These are phyloP conservation scores for Scenedesmus sp. DNA, from an alignment of 163 green algal genomes.

Conservation along the genomic window DNA sequence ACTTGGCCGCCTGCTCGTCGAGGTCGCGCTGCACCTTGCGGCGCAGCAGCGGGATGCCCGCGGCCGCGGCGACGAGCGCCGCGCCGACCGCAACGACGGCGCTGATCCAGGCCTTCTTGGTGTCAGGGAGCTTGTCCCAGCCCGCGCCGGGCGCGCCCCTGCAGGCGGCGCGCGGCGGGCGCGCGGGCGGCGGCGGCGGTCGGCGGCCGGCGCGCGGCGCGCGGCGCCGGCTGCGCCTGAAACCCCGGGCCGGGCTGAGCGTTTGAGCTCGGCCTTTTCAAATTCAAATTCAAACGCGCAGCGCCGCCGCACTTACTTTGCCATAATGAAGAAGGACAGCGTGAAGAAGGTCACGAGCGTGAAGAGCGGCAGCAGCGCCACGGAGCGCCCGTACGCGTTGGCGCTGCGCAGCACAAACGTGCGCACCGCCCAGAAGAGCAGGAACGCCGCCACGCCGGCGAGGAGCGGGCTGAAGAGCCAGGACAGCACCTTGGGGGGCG, in stretches of 20 bases:
- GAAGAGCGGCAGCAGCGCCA: constrained; percentile 48
- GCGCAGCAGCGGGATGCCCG: constrained; percentile 34
- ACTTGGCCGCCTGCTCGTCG: neutral
- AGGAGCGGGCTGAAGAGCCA: constrained; percentile 69
- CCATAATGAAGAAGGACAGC: constrained; percentile 29
- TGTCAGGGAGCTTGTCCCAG: constrained; percentile 37
- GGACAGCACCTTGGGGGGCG: constrained; percentile 31
- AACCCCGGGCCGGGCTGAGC: too few species aligned
- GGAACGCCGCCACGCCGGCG: constrained; percentile 43
- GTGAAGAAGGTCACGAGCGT: constrained; percentile 33
- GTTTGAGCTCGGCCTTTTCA: too few species aligned
- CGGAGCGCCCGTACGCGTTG: constrained; percentile 54
- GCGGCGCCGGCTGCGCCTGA: neutral
- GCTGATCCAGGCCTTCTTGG: constrained; percentile 48
- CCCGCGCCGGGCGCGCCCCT: constrained; percentile 11
- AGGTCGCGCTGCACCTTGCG: constrained; percentile 36
- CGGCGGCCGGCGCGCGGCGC: too few species aligned
- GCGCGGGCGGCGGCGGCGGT: too few species aligned
- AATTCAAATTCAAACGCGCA: neutral
- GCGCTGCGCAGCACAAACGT: constrained; percentile 53
- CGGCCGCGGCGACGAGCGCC: constrained; percentile 4
- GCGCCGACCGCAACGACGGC: constrained; percentile 14
- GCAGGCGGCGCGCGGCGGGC: too few species aligned
- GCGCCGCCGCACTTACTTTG: neutral
- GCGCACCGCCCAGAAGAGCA: constrained; percentile 55